Evolutionary conservation across 495 filamentous ascomycete genomes (phyloP).

Genomic region (Friedmanniomyces simplex): DNA sequence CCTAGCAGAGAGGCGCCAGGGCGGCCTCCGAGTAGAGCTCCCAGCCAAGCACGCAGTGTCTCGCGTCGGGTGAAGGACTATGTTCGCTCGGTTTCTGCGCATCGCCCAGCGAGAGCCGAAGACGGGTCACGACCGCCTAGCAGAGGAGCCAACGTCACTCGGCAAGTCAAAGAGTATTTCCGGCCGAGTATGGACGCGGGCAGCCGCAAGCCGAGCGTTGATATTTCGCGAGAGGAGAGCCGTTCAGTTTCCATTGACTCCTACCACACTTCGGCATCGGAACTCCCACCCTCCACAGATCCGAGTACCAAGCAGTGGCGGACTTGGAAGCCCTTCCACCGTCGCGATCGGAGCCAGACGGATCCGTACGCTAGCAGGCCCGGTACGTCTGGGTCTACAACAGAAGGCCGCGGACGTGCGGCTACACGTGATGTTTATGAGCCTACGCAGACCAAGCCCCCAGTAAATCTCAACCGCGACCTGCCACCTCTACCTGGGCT

Average conservation of each 20-base stretch:
- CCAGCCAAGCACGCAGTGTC: slow-evolving; percentile 13
- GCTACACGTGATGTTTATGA: neutral
- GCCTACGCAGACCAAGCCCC: neutral
- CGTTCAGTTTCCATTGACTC: slow-evolving; percentile 11
- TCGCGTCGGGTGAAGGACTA: slow-evolving; percentile 10
- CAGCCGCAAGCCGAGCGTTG: slow-evolving; percentile 11
- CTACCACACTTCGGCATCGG: slow-evolving; percentile 1
- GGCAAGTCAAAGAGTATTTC: slow-evolving; percentile 27
- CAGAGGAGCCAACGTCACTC: slow-evolving; percentile 21
- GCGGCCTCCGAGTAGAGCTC: neutral
- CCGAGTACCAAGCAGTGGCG: neutral
- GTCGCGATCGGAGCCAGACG: neutral
- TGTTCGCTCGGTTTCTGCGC: slow-evolving; percentile 5
- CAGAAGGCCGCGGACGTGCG: neutral
- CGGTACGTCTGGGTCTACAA: slow-evolving; percentile 1
- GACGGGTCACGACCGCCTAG: slow-evolving; percentile 14
- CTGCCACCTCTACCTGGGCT: slow-evolving; percentile 34
- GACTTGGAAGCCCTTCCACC: neutral
- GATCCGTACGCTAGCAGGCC: slow-evolving; percentile 5
- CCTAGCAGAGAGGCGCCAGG: neutral
- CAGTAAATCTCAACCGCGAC: slow-evolving; percentile 34
- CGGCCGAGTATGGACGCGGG: slow-evolving; percentile 21
- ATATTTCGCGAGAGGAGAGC: neutral
- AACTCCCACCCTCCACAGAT: neutral
- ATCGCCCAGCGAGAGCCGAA: neutral